These are phyloP conservation scores for Candida sanyaensis DNA, from an alignment of 1,139 yeast species.

Conservation along the genomic window DNA sequence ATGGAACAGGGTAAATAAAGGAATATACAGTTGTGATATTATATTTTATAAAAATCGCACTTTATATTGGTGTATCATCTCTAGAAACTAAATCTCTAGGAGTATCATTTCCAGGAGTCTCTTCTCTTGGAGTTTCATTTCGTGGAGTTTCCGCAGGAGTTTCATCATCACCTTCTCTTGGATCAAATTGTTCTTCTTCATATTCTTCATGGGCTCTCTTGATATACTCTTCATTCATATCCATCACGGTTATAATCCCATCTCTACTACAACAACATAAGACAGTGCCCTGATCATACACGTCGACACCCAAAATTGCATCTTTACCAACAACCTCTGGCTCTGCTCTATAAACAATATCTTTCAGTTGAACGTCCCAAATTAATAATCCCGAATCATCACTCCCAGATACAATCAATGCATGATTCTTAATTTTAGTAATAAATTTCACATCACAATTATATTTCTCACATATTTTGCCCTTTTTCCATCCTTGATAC, in stretches of 20 bases:
- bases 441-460: slow-evolving; percentile 54
- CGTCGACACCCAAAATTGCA: slow-evolving; percentile 54
- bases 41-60: background rate
- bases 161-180: background rate
- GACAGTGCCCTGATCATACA: slow-evolving; percentile 31
- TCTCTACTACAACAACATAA: slow-evolving; percentile 41
- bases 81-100: slow-evolving; percentile 2
- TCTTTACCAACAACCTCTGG: slow-evolving; percentile 19
- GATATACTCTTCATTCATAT: slow-evolving; percentile 19
- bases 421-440: slow-evolving; percentile 22
- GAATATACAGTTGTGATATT: background rate
- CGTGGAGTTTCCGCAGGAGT: background rate
- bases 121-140: slow-evolving; percentile 8
- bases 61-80: slow-evolving; percentile 5
- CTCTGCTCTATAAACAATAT: slow-evolving; percentile 40
- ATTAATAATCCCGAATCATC: slow-evolving; percentile 60
- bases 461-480: slow-evolving; percentile 44
- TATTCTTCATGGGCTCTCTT: background rate
- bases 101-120: background rate
- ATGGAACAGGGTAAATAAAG: slow-evolving; percentile 20
- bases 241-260: slow-evolving; percentile 28
- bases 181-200: background rate
- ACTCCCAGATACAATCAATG: slow-evolving; percentile 65
- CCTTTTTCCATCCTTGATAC: slow-evolving; percentile 41
- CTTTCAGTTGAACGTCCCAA: slow-evolving; percentile 77